Conservation (phyloP, 2,329 filamentous ascomycete genomes). For the Cladosporium sphaerospermum region DNA sequence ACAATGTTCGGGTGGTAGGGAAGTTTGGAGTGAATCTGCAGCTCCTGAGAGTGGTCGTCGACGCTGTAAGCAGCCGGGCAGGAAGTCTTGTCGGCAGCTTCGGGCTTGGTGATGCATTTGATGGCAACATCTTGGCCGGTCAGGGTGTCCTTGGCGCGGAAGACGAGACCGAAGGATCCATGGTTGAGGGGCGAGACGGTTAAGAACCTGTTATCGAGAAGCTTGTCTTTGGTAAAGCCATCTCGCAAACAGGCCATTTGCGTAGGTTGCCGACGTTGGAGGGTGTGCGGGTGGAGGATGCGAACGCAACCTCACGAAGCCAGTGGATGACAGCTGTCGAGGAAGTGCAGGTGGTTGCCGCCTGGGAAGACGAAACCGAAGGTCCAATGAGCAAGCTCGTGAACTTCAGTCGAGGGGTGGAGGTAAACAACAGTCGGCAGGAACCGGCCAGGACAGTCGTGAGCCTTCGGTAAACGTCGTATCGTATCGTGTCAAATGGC, state of each 20-base stretch:
- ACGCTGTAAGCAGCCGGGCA: constrained; percentile 60
- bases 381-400: constrained; percentile 13
- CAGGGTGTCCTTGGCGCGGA: constrained; percentile 73
- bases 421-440: constrained; percentile 3
- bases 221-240: constrained; percentile 68
- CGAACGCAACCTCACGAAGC: constrained; percentile 10
- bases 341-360: not conserved
- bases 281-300: constrained; percentile 11
- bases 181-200: constrained; percentile 94
- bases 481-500: constrained; percentile 7
- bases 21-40: constrained; percentile 72
- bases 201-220: constrained; percentile 75
- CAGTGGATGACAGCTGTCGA: not conserved
- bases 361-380: constrained; percentile 3
- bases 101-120: constrained; percentile 88
- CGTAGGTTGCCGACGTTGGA: not conserved
- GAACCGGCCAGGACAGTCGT: constrained; percentile 6
- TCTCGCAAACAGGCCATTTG: constrained; percentile 81
- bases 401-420: constrained; percentile 11
- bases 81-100: constrained; percentile 44
- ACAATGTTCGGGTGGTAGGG: constrained; percentile 84
- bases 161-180: constrained; percentile 98
- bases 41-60: constrained; percentile 77
- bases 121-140: constrained; percentile 81
- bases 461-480: constrained; percentile 4